Evolutionary conservation across 106 monocot genomes (phyloP).

Genomic region (Xerophyta viscosa): DNA sequence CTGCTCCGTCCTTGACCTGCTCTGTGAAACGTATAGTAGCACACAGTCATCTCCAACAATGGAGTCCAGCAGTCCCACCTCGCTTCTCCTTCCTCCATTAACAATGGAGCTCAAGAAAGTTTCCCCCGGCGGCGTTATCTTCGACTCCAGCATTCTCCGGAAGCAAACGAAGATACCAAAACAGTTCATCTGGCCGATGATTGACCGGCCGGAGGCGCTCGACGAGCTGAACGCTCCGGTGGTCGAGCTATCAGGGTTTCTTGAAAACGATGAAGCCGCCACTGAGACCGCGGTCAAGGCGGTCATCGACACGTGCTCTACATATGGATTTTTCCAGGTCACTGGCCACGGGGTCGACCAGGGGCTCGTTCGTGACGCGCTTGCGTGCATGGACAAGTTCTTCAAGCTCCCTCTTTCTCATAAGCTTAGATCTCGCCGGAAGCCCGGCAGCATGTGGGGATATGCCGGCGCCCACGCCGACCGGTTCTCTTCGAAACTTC

Average conservation of each 20-base stretch:
- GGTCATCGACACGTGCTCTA: conserved; percentile 28
- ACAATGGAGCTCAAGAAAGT: neutral
- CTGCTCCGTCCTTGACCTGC: too few relatives aligned
- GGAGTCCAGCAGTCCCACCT: too few relatives aligned
- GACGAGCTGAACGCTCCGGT: conserved; percentile 42
- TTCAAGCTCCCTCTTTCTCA: conserved; percentile 32
- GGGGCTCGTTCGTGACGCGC: conserved; percentile 8
- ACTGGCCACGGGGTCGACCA: conserved; percentile 40
- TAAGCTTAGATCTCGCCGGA: conserved; percentile 40
- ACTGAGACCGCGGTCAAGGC: conserved; percentile 14
- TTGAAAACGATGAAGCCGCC: conserved; percentile 17
- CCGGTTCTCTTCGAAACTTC: conserved; percentile 52
- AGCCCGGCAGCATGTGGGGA: conserved; percentile 59
- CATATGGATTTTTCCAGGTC: conserved; percentile 61
- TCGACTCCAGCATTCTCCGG: conserved; percentile 28
- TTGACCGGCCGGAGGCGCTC: conserved; percentile 6
- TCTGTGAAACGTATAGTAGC: too few relatives aligned
- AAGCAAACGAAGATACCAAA: conserved; percentile 35
- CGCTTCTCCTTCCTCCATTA: neutral
- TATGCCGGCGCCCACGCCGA: conserved; percentile 64
- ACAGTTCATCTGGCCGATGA: conserved; percentile 58
- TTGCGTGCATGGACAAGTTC: conserved; percentile 35
- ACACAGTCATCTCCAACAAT: too few relatives aligned
- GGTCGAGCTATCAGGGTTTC: conserved; percentile 42
- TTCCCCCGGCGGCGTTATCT: conserved; percentile 1